phyloP scores from a whole-genome alignment of 1,284 basidiomycete genomes.

The Cerrena zonata region DNA sequence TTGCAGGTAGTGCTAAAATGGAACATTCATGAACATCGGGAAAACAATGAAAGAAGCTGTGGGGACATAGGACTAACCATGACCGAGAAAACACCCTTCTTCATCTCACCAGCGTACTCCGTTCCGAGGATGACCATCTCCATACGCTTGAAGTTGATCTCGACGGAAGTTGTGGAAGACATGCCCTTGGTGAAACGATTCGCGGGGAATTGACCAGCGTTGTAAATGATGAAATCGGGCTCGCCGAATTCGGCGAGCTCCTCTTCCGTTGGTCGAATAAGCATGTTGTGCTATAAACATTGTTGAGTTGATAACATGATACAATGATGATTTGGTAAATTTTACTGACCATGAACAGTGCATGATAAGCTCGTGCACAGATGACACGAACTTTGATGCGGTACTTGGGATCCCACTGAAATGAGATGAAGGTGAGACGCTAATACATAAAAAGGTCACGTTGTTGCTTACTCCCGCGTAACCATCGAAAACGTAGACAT shows the following conservation, averaged over 20 bases:
- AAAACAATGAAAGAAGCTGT: conserved; percentile 9
- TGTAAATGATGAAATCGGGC: conserved; percentile 99
- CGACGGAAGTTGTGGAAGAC: conserved; percentile 97
- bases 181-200: conserved; percentile 99
- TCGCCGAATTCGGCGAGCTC: conserved; percentile 95
- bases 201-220: conserved; percentile 99
- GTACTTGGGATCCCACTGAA: conserved; percentile 95
- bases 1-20: conserved; percentile 85
- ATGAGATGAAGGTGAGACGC: conserved; percentile 6
- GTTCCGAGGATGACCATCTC: conserved; percentile 99
- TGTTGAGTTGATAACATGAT: conserved; percentile 2
- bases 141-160: conserved; percentile 99
- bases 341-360: conserved; percentile 88
- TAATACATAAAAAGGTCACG: conserved; percentile 3
- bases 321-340: background rate
- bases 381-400: conserved; percentile 99
- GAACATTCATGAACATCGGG: too few species aligned
- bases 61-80: conserved; percentile 71
- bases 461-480: conserved; percentile 73
- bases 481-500: conserved; percentile 98
- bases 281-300: conserved; percentile 83
- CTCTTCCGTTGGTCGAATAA: conserved; percentile 94
- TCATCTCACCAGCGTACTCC: conserved; percentile 99
- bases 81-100: conserved; percentile 99
- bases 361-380: conserved; percentile 97